phyloP scores from a whole-genome alignment of 225 moss, liverwort and hornwort genomes.

The Pseudoscleropodium purum region DNA sequence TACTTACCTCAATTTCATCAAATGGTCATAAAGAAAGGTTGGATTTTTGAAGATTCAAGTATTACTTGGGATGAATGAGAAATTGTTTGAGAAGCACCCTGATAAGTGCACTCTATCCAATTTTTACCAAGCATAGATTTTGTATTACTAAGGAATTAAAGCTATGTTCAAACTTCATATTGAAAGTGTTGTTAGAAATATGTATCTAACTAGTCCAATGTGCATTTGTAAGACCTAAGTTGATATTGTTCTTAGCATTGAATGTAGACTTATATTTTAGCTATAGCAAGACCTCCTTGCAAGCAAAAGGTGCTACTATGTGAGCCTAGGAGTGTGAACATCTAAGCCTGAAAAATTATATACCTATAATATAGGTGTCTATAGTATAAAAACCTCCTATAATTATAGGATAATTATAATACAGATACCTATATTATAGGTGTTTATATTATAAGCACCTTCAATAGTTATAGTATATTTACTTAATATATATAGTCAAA shows the following conservation, averaged over 20 bases:
- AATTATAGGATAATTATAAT: too few relatives aligned
- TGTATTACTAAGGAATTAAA: accelerated
- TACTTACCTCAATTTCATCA: not conserved
- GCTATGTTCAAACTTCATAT: not conserved
- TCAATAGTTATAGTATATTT: too few relatives aligned
- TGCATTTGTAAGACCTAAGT: not conserved
- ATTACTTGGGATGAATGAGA: not conserved
- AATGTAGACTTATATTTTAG: not conserved
- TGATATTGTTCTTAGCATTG: not conserved
- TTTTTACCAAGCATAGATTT: not conserved
- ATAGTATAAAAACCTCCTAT: too few relatives aligned
- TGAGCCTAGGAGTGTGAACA: too few relatives aligned
- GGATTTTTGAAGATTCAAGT: not conserved
- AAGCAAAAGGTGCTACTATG: too few relatives aligned
- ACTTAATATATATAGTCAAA: too few relatives aligned
- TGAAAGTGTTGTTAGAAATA: not conserved
- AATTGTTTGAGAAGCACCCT: not conserved
- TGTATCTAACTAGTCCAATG: not conserved
- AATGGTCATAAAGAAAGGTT: not conserved
- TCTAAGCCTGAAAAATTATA: too few relatives aligned
- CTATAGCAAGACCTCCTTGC: not conserved
- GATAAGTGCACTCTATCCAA: not conserved
- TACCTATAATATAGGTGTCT: too few relatives aligned
- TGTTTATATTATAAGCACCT: too few relatives aligned
- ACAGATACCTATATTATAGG: too few relatives aligned